Percentiles rank a stretch among this genome's conserved stretches.
These are phyloP conservation scores for Nannochloris sp. DNA, from an alignment of 139 green algal genomes.

Conservation along the genomic window DNA sequence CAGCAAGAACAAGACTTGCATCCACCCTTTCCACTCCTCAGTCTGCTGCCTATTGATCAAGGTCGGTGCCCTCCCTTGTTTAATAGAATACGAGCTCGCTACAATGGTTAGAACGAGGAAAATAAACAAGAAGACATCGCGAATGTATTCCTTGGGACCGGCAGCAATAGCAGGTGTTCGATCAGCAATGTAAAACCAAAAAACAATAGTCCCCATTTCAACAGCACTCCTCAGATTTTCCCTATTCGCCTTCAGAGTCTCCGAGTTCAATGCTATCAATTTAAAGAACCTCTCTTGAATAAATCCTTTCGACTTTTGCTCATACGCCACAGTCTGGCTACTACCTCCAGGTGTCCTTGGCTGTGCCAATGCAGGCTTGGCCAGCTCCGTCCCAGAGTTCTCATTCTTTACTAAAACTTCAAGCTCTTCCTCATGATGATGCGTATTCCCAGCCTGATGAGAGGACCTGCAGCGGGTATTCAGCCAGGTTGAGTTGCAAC, in stretches of 20 bases:
- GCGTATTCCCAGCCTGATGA: background rate
- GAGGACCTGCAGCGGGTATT: background rate
- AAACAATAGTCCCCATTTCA: constrained; percentile 76
- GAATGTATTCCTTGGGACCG: constrained; percentile 35
- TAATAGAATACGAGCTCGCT: constrained; percentile 20
- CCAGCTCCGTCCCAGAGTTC: background rate
- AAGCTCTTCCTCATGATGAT: background rate
- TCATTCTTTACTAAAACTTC: background rate
- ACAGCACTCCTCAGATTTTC: constrained; percentile 18
- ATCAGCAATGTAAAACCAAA: constrained; percentile 82
- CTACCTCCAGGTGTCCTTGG: background rate
- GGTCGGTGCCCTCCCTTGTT: constrained; percentile 39
- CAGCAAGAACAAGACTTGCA: constrained; percentile 92
- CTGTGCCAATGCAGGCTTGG: background rate
- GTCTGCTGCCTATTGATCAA: constrained; percentile 90
- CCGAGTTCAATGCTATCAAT: constrained; percentile 28
- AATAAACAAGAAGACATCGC: constrained; percentile 65
- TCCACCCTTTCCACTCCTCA: constrained; percentile 96
- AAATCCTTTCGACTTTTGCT: background rate
- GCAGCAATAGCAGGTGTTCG: constrained; percentile 50
- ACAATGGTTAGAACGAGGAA: constrained; percentile 68
- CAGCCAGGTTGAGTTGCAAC: background rate
- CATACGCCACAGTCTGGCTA: background rate
- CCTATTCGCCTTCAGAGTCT: constrained; percentile 10
- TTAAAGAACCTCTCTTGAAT: constrained; percentile 2